These are phyloP conservation scores for Geotrichum candidum DNA, from an alignment of 1,139 yeast species.

Conservation along the genomic window DNA sequence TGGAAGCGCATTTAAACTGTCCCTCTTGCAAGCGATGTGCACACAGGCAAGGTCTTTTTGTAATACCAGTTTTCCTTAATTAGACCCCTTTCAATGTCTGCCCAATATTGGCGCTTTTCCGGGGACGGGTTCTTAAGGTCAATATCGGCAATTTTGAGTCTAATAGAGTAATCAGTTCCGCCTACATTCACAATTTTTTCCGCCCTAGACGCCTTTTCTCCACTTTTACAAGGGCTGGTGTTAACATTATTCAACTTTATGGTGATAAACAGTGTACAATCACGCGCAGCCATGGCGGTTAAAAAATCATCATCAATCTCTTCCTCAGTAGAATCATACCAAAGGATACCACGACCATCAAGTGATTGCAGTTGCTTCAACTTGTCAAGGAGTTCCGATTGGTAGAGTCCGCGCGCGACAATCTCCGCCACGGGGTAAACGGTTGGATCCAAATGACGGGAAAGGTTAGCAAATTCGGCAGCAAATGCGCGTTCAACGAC, in stretches of 20 bases:
- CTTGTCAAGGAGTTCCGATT: slow-evolving; percentile 21
- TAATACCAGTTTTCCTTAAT: slow-evolving; percentile 18
- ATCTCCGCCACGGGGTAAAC: slow-evolving; percentile 17
- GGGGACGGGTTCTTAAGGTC: slow-evolving; percentile 32
- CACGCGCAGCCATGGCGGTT: slow-evolving; percentile 38
- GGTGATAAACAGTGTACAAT: slow-evolving; percentile 33
- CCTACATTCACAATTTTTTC: slow-evolving; percentile 2
- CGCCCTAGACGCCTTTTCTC: not conserved
- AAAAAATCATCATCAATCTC: slow-evolving; percentile 26
- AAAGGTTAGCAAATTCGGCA: slow-evolving; percentile 9
- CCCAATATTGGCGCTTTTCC: slow-evolving; percentile 33
- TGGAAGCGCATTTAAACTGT: not conserved
- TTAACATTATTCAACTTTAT: not conserved
- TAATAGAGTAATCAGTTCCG: slow-evolving; percentile 9
- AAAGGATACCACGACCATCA: slow-evolving; percentile 29
- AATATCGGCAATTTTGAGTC: slow-evolving; percentile 33
- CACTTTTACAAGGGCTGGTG: not conserved
- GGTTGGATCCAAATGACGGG: not conserved
- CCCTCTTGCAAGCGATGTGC: slow-evolving; percentile 4
- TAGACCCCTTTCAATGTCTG: slow-evolving; percentile 27
- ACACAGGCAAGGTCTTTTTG: slow-evolving; percentile 11
- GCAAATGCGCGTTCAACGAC: slow-evolving; percentile 18
- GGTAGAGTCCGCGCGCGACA: slow-evolving; percentile 4
- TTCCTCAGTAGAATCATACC: slow-evolving; percentile 14
- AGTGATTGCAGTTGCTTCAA: slow-evolving; percentile 26